Conservation (phyloP, 1,284 basidiomycete species). For the Boletus semigastroideus region DNA sequence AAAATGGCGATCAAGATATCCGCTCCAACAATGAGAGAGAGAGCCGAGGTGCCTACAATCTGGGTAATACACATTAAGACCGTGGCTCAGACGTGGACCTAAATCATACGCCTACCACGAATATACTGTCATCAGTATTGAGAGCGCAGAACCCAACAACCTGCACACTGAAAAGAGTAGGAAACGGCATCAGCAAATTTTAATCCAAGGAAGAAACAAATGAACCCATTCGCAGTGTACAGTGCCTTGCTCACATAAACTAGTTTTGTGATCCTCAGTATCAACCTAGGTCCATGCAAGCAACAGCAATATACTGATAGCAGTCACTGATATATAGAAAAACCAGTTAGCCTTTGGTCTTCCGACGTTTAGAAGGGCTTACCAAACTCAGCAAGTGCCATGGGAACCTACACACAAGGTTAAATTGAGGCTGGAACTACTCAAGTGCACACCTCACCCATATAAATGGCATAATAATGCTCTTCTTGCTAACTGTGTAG, state of each 20-base stretch:
- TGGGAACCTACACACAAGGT: not conserved
- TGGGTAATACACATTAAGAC: not conserved
- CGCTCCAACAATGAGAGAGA: not conserved
- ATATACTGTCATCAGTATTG: not conserved
- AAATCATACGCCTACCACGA: slow-evolving; percentile 2
- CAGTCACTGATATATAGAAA: not conserved
- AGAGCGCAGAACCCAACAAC: not conserved
- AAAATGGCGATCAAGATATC: not conserved
- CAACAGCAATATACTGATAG: not conserved
- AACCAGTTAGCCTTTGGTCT: not conserved
- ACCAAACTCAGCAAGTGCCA: slow-evolving; percentile 10
- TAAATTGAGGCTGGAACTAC: not conserved
- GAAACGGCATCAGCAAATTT: not conserved
- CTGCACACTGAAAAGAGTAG: not conserved
- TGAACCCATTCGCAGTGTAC: slow-evolving; percentile 10
- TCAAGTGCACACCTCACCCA: slow-evolving; percentile 9
- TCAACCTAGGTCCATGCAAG: not conserved
- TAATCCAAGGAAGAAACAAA: not conserved
- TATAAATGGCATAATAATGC: not conserved
- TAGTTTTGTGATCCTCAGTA: not conserved
- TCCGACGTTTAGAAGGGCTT: not conserved
- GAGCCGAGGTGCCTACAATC: not conserved
- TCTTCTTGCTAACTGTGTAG: slow-evolving; percentile 10
- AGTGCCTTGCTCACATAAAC: slow-evolving; percentile 2
- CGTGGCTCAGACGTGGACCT: not conserved